A percentile compares a stretch with the other conserved stretches of the same genome.
phyloP scores from a whole-genome alignment of 176 grass and related monocot genomes.

The Bothriochloa decipiens region DNA sequence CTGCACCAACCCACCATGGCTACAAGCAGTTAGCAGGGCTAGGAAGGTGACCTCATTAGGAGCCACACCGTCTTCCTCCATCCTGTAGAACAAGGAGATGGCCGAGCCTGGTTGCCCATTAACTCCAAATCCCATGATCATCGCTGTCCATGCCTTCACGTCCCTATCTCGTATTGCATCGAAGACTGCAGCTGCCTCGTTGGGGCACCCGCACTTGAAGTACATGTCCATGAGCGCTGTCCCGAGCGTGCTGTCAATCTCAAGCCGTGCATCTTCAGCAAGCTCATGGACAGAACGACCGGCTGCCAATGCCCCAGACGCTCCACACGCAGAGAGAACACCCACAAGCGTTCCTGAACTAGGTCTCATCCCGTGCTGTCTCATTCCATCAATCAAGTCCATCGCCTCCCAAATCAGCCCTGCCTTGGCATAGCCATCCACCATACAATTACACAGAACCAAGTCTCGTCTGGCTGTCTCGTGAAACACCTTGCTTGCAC shows the following conservation, averaged over 20 bases:
- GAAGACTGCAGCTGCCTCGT: slow-evolving; percentile 45
- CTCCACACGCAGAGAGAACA: slow-evolving; percentile 52
- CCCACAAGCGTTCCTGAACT: slow-evolving; percentile 60
- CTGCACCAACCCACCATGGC: slow-evolving; percentile 55
- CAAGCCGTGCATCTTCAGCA: slow-evolving; percentile 32
- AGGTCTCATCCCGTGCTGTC: slow-evolving; percentile 42
- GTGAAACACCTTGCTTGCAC: slow-evolving; percentile 53
- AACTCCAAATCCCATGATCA: slow-evolving; percentile 64
- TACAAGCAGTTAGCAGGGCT: slow-evolving; percentile 59
- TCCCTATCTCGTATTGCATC: slow-evolving; percentile 48
- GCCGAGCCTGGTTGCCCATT: slow-evolving; percentile 52
- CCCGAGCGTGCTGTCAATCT: slow-evolving; percentile 47
- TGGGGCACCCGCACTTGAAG: slow-evolving; percentile 54
- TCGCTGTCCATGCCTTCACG: slow-evolving; percentile 62
- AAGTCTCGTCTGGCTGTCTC: slow-evolving; percentile 40
- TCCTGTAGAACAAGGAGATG: slow-evolving; percentile 45
- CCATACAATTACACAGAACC: slow-evolving; percentile 74
- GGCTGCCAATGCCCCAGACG: slow-evolving; percentile 32
- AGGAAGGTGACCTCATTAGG: slow-evolving; percentile 64
- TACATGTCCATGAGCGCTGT: slow-evolving; percentile 70
- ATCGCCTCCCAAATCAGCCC: slow-evolving; percentile 53
- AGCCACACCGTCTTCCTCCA: slow-evolving; percentile 46
- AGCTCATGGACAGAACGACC: slow-evolving; percentile 43
- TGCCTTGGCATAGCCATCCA: slow-evolving; percentile 62
- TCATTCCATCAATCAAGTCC: slow-evolving; percentile 49